Evolutionary conservation across 805 yeast species (phyloP), one percentile per base, ranked within the genome.

Genomic region (Sugiyamaella boreocaroliniensis): DNA sequence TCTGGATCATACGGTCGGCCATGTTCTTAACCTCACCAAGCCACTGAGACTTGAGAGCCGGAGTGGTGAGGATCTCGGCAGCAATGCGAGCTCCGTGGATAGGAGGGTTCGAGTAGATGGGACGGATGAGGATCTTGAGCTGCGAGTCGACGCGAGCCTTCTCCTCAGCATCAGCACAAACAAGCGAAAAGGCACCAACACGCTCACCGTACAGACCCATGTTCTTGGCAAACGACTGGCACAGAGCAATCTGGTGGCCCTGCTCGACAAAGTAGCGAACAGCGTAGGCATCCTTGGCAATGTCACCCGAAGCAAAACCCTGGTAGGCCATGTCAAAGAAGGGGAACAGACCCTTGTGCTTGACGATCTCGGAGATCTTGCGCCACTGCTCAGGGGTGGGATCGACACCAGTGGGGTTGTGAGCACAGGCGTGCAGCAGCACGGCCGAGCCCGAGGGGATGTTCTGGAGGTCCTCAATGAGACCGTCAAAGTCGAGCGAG

Each of bases 131-230:
- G 66, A 80, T 82, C 75, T 88, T 87, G 68, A 92, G 74, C 73
- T 88, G 95, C 5, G 93, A 87, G 71, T 76, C 89, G 62, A 82
- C 78, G 22, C 69, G 71, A 56, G 77, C 76, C 55, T 61, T 65
- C 56, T 67, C 75, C 63, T 75, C 77, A 58, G 66, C 72, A 52
- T 76, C 67, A 14, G 75, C 79, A 43, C 78, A 76, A 26, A 79
- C 71, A 29, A 78, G 71, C 48, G 85, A 81, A 59, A 89, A 74
- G 11, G 96, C 86, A 7, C 97, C 97, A 43, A 86, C 86, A 67
- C 98, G 81, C 74, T 92, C 97, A 64, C 97, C 97, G 68, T 90
- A 90, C 63, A 90, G 80, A 40, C 98, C 98, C 82, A 88, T 83
- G 71, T 90, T 90, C 69, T 90, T 90, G 54, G 97, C 95, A 72